Evolutionary conservation across 2,329 filamentous ascomycete species (phyloP).

Genomic region (Epichloe festucae): DNA sequence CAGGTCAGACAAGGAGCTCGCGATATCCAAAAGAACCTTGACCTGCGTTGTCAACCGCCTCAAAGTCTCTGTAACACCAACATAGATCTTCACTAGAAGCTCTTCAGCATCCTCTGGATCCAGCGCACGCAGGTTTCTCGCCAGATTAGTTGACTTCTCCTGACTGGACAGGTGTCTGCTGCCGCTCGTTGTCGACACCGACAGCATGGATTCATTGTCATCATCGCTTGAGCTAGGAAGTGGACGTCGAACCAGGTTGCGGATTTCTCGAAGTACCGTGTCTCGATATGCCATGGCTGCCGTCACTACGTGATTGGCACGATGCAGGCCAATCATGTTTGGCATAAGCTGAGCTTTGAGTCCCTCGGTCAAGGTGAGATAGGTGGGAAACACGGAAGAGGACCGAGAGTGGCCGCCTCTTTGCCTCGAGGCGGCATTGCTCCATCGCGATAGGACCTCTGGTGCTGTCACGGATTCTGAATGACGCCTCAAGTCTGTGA

Average conservation of each 20-base stretch:
- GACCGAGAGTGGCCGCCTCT: conserved; percentile 55
- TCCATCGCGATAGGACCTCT: conserved; percentile 77
- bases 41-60: conserved; percentile 78
- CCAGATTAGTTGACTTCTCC: conserved; percentile 79
- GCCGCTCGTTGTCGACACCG: conserved; percentile 61
- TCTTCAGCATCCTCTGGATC: conserved; percentile 76
- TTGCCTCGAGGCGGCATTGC: conserved; percentile 57
- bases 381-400: conserved; percentile 61
- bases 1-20: conserved; percentile 52
- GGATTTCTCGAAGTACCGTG: conserved; percentile 71
- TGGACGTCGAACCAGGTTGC: conserved; percentile 68
- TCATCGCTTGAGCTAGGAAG: conserved; percentile 90
- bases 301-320: conserved; percentile 64
- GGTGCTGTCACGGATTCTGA: conserved; percentile 55
- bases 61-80: conserved; percentile 75
- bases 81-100: conserved; percentile 71
- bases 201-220: conserved; percentile 81
- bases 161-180: conserved; percentile 61
- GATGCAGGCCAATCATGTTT: conserved; percentile 65
- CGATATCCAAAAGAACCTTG: conserved; percentile 89
- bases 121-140: conserved; percentile 73
- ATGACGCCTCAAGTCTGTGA: conserved; percentile 72
- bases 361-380: conserved; percentile 58
- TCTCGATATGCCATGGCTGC: conserved; percentile 81
- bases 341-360: conserved; percentile 59